Evolutionary conservation across 2,329 filamentous ascomycete species (phyloP).

Genomic region (Aspergillus pseudoterreus): DNA sequence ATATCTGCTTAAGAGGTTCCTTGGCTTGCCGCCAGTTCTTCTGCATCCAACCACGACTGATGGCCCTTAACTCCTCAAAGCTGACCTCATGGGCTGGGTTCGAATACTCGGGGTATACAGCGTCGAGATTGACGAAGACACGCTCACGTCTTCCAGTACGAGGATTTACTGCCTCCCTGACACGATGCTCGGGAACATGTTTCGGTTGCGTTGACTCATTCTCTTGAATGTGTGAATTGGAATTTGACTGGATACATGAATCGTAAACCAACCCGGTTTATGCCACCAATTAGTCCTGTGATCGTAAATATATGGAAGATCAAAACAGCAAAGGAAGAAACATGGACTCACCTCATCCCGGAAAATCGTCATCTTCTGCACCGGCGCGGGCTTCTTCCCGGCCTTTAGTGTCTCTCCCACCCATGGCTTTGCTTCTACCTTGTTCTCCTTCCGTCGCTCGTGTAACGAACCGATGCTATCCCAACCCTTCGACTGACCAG

Average conservation of each 20-base stretch:
- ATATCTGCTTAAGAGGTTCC: slow-evolving; percentile 56
- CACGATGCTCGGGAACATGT: slow-evolving; percentile 66
- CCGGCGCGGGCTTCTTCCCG: slow-evolving; percentile 73
- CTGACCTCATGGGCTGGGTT: slow-evolving; percentile 72
- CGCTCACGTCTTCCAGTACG: slow-evolving; percentile 79
- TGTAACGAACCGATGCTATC: slow-evolving; percentile 83
- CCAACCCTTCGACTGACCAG: slow-evolving; percentile 69
- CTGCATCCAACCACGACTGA: slow-evolving; percentile 63
- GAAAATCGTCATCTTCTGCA: slow-evolving; percentile 85
- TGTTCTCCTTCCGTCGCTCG: slow-evolving; percentile 92
- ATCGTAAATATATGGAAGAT: slow-evolving; percentile 73
- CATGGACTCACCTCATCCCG: slow-evolving; percentile 83
- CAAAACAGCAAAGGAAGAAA: slow-evolving; percentile 34
- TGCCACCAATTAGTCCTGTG: slow-evolving; percentile 86
- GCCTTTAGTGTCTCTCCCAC: slow-evolving; percentile 84
- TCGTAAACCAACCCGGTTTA: slow-evolving; percentile 37
- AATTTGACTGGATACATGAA: slow-evolving; percentile 53
- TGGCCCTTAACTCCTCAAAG: slow-evolving; percentile 87
- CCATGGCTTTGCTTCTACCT: slow-evolving; percentile 82
- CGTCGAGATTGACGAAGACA: slow-evolving; percentile 81
- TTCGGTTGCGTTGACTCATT: slow-evolving; percentile 41
- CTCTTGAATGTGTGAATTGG: slow-evolving; percentile 36
- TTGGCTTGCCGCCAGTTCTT: slow-evolving; percentile 50
- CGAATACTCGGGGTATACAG: slow-evolving; percentile 75
- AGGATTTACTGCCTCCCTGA: slow-evolving; percentile 78